Evolutionary conservation across 1,139 yeast species (phyloP).

Genomic region (Pneumocystis carinii): DNA sequence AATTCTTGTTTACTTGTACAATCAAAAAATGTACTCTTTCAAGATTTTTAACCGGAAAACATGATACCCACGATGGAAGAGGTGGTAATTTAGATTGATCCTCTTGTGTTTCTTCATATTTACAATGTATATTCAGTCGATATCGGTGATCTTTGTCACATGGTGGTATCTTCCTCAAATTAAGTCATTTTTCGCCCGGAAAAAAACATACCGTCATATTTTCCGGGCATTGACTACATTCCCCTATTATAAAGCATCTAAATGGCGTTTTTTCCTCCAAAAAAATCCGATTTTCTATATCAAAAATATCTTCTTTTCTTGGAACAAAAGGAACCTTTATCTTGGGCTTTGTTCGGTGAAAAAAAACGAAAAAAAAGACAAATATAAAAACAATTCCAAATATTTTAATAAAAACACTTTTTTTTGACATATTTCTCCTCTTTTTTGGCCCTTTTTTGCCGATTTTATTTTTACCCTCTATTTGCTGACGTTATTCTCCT

Average conservation of each 20-base stretch:
- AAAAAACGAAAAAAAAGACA: neutral
- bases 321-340: neutral
- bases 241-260: neutral
- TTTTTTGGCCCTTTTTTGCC: neutral
- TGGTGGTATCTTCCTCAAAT: neutral
- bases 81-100: neutral
- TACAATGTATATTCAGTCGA: neutral
- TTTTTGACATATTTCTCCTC: neutral
- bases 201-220: neutral
- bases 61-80: neutral
- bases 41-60: neutral
- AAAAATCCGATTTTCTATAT: neutral
- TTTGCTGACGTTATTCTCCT: too few species aligned
- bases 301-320: neutral
- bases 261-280: neutral
- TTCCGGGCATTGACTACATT: neutral
- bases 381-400: neutral
- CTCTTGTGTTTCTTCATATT: neutral
- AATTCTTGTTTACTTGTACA: neutral
- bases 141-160: neutral
- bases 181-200: neutral
- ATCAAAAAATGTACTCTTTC: neutral
- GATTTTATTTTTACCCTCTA: too few species aligned
- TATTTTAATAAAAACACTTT: neutral
- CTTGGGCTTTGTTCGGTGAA: neutral